Base-by-base conservation (phyloP, 2,329 filamentous ascomycete genomes). In the Fulvia fulva region DNA sequence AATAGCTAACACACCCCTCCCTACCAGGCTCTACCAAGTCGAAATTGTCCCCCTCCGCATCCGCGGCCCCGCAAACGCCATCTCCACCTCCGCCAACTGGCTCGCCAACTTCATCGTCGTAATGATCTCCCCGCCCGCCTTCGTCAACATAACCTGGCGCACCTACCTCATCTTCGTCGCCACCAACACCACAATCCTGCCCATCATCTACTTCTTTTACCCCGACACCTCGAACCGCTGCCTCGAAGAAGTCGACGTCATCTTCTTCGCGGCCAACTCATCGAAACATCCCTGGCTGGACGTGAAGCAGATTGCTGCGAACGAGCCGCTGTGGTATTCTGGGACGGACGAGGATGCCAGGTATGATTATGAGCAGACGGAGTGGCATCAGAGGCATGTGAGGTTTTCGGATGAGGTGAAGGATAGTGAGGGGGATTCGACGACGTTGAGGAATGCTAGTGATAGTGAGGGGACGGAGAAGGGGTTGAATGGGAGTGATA, bases 161-260 rank as follows among this genome's bases (percentile, higher is more conserved):
- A 62, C 84, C 0, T 87, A 87, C 70, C 81, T 83, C 66, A 82
- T 92, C 62, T 88, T 87, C 65, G 84, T 85, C 12, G 79, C 84
- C 44, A 85, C 87, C 73, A 87, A 87, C 68, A 79, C 80, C 63
- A 74, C 70, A 41, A 81, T 81, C 72, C 76, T 82, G 44, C 80
- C 80, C 0, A 76, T 78, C 4, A 78, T 82, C 32, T 85, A 83
- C 72, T 82, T 83, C 73, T 82, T 84, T 75, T 85, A 83, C 69
- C 83, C 83, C 0, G 83, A 85, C 65, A 85, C 82, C 1, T 81
- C 80, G 3, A 79, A 78, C 57, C 65, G 68, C 43, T 74, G 70
- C 22, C 76, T 89, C 26, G 87, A 89, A 71, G 87, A 89, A 70
- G 84, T 89, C 73, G 87, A 89, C 67, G 78, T 82, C 59, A 86